Evolutionary conservation across 805 yeast species (phyloP).

Genomic region (Kluyveromyces siamensis): DNA sequence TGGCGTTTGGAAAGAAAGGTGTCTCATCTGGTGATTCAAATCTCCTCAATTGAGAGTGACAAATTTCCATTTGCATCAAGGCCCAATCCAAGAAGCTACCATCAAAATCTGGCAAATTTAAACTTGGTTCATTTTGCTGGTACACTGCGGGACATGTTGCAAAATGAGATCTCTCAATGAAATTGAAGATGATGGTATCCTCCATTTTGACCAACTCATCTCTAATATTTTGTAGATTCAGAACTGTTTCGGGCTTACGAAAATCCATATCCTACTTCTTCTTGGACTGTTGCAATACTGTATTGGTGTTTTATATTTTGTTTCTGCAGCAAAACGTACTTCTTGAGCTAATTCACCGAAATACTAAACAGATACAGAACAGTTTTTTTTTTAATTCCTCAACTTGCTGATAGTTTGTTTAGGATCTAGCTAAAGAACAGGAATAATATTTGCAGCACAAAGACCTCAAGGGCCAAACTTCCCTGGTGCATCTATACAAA

Average conservation of each 20-base stretch:
- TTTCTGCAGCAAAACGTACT: not conserved
- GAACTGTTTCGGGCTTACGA: slow-evolving; percentile 69
- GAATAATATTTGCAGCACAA: no score
- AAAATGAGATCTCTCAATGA: slow-evolving; percentile 91
- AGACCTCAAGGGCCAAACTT: no score
- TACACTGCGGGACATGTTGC: slow-evolving; percentile 69
- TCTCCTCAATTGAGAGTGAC: slow-evolving; percentile 75
- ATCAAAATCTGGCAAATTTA: slow-evolving; percentile 53
- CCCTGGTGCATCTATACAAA: no score
- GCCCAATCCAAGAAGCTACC: slow-evolving; percentile 89
- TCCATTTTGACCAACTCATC: slow-evolving; percentile 86
- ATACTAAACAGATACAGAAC: no score
- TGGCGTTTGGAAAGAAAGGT: slow-evolving; percentile 71
- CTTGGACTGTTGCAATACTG: not conserved
- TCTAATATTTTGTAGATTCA: slow-evolving; percentile 75
- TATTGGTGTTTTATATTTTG: not conserved
- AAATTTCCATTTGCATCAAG: slow-evolving; percentile 61
- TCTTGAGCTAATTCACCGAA: no score
- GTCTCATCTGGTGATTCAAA: slow-evolving; percentile 92
- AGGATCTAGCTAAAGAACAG: no score
- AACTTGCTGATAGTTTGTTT: no score
- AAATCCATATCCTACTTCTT: slow-evolving; percentile 55
- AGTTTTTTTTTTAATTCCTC: no score
- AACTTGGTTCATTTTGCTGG: slow-evolving; percentile 36
- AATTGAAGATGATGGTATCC: slow-evolving; percentile 85